Evolutionary conservation across 2,329 filamentous ascomycete genomes (phyloP).

Genomic region (Samsoniella hepiali): DNA sequence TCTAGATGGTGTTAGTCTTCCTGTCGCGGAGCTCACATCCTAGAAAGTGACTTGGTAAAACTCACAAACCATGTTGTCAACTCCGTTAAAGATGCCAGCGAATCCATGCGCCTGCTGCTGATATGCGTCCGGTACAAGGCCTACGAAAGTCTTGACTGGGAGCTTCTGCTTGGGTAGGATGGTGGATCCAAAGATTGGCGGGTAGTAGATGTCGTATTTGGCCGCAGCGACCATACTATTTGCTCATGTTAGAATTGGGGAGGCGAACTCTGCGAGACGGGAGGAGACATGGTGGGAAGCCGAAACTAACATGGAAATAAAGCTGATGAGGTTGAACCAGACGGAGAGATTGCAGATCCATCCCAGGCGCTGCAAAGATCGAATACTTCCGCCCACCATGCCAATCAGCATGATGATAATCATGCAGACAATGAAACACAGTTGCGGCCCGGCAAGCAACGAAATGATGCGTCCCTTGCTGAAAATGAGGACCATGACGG

Average conservation of each 20-base stretch:
- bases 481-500: conserved; percentile 50
- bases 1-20: conserved; percentile 21
- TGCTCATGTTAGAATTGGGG: background rate
- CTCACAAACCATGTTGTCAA: conserved; percentile 19
- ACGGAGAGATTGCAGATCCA: conserved; percentile 55
- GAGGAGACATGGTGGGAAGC: background rate
- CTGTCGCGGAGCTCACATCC: background rate
- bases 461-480: conserved; percentile 52
- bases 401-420: conserved; percentile 48
- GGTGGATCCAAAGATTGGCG: conserved; percentile 12
- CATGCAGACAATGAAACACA: conserved; percentile 53
- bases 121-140: conserved; percentile 16
- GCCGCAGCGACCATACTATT: conserved; percentile 18
- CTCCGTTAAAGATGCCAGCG: conserved; percentile 20
- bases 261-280: too few species aligned
- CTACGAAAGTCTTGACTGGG: conserved; percentile 15
- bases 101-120: conserved; percentile 18
- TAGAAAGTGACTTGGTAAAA: conserved; percentile 28
- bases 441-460: conserved; percentile 39
- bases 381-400: conserved; percentile 52
- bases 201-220: conserved; percentile 6
- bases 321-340: conserved; percentile 50
- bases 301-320: conserved; percentile 38
- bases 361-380: conserved; percentile 50
- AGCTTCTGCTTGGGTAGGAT: conserved; percentile 12